Evolutionary conservation across 495 filamentous ascomycete species (phyloP).

Genomic region (Xeromyces bisporus): DNA sequence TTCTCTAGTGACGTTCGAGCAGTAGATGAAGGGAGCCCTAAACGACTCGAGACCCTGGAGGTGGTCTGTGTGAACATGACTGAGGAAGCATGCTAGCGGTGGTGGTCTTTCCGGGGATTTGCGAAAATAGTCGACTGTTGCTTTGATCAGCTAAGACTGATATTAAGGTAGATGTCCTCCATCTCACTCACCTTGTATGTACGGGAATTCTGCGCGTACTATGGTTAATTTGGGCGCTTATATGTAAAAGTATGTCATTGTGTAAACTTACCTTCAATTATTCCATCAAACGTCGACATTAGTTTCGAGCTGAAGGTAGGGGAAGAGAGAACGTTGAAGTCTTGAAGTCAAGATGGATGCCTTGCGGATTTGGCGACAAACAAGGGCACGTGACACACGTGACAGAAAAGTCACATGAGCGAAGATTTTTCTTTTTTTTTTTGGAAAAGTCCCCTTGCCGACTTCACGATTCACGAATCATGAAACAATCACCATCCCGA

Average conservation of each 20-base stretch:
- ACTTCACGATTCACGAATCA: too few relatives aligned
- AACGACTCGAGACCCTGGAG: constrained; percentile 65
- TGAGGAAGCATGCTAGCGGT: constrained; percentile 76
- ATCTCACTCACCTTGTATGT: constrained; percentile 17
- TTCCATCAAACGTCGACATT: constrained; percentile 73
- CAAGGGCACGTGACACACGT: too few relatives aligned
- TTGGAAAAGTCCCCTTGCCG: too few relatives aligned
- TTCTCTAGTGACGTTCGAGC: constrained; percentile 69
- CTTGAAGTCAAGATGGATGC: too few relatives aligned
- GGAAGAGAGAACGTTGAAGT: too few relatives aligned
- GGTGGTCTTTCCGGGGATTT: constrained; percentile 32
- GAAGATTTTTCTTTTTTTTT: too few relatives aligned
- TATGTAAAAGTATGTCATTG: constrained; percentile 2
- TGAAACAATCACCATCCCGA: too few relatives aligned
- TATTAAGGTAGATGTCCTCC: not conserved
- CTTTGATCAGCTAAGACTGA: constrained; percentile 3
- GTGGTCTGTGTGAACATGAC: constrained; percentile 89
- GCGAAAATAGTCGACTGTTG: constrained; percentile 70
- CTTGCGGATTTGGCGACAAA: too few relatives aligned
- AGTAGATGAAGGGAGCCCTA: constrained; percentile 70
- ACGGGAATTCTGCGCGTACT: constrained; percentile 20
- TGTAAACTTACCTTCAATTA: constrained; percentile 34
- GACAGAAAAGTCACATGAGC: too few relatives aligned
- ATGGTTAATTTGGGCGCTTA: constrained; percentile 4
- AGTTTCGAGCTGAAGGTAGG: too few relatives aligned